Base-by-base conservation (phyloP, 805 yeast species). In the Danielia oregonensis region DNA sequence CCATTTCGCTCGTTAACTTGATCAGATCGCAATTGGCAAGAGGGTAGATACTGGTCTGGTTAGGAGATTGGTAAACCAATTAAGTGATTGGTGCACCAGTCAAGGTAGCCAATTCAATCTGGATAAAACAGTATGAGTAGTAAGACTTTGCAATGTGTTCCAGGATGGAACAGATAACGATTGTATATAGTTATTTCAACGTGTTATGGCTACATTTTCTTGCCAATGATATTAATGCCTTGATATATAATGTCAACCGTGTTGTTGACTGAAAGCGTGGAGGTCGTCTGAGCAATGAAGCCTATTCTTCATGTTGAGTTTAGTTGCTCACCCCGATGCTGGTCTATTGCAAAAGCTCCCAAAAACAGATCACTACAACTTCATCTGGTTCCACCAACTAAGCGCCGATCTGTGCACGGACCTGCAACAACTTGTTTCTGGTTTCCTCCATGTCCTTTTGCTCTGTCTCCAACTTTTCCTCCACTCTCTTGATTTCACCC, bases 401-500 rank as follows among this genome's bases (percentile, higher is more conserved):
- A 19, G 7, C 9, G 10, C 23, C 7, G 23, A 52, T 40, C 32
- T 59, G 48, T 19, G 69, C 39, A 45, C 80, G 69, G 17, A 75
- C 52, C 29, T 65, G 65, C 42, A 79, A 58, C 39, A 79, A 57
- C 42, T 73, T 71, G 42, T 66, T 65, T 58, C 95, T 74, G 31
- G 81, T 64, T 12, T 60, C 57, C 44, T 84, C 91, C 49, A 86
- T 59, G 17, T 65, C 68, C 64, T 26, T 61, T 55, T 55, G 77
- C 28, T 60, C 55, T 6, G 51, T 50, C 12, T 51, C 68, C 39
- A 93, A 77, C 52, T 78, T 80, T 21, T 61, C 67, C 52, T 91
- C 97, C 14, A 85, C 88, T 35, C 91, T 44, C 33, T 54, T 54
- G 44, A 93, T 86, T 62, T 93, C 97, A 25, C 68, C 68, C 43